Conservation (phyloP, 176 grass and related monocot genomes). For the Eragrostis curvula region DNA sequence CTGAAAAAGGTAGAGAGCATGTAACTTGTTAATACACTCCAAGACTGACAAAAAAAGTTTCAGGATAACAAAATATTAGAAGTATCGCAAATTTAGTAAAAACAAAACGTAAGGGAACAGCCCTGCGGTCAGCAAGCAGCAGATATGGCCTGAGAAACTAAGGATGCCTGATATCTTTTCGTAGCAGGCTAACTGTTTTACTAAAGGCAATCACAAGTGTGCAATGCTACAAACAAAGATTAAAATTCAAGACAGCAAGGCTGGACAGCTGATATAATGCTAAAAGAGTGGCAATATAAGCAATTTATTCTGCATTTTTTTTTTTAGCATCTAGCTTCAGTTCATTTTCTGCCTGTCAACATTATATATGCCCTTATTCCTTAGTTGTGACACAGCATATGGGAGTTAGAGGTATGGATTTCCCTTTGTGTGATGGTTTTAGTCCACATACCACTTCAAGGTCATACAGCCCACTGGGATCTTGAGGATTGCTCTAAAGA, state of each 20-base stretch:
- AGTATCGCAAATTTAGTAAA: background rate
- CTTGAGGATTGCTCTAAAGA: background rate
- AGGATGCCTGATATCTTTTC: background rate
- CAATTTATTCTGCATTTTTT: background rate
- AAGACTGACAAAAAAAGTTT: background rate
- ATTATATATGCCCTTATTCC: background rate
- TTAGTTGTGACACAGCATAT: slow-evolving; percentile 5
- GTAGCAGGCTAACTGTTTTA: too few relatives aligned
- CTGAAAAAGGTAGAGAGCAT: slow-evolving; percentile 50
- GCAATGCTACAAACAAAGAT: background rate
- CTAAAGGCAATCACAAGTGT: background rate
- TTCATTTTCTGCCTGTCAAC: slow-evolving; percentile 14
- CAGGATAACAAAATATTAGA: slow-evolving; percentile 16
- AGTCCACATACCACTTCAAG: background rate
- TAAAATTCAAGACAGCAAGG: background rate
- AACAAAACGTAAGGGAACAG: background rate
- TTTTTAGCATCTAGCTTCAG: background rate
- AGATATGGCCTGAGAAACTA: background rate
- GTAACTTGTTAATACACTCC: slow-evolving; percentile 1
- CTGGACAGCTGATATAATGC: background rate
- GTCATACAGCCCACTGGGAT: background rate
- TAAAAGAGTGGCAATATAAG: background rate
- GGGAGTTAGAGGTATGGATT: background rate
- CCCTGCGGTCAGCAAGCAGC: background rate
- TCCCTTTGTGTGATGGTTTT: background rate